phyloP scores from a whole-genome alignment of 2,329 filamentous ascomycete genomes.

The Sporothrix luriei region DNA sequence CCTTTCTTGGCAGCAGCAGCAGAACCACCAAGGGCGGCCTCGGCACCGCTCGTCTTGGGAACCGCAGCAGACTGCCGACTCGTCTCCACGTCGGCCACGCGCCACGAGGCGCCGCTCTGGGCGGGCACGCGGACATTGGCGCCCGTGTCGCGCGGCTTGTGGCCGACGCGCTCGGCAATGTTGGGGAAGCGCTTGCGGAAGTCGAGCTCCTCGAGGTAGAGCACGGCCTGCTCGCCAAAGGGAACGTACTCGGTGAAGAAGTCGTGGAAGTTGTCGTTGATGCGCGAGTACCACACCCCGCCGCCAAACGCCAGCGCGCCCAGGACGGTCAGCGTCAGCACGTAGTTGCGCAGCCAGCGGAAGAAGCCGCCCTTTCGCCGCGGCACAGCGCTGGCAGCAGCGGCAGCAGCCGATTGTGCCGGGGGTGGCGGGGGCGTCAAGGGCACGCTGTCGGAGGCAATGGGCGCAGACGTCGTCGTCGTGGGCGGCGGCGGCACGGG shows the following conservation, averaged over 20 bases:
- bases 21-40: conserved; percentile 3
- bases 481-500: conserved; percentile 45
- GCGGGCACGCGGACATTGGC: conserved; percentile 80
- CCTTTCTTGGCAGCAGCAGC: not conserved
- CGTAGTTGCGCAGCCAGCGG: conserved; percentile 73
- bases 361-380: conserved; percentile 64
- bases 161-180: conserved; percentile 47
- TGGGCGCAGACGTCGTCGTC: conserved; percentile 46
- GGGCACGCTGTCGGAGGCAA: conserved; percentile 46
- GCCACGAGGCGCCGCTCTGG: conserved; percentile 83
- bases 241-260: conserved; percentile 96
- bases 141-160: conserved; percentile 58
- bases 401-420: conserved; percentile 40
- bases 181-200: conserved; percentile 81
- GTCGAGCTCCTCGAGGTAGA: conserved; percentile 93
- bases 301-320: conserved; percentile 79
- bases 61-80: conserved; percentile 54
- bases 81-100: conserved; percentile 64
- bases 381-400: conserved; percentile 44
- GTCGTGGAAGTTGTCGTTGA: conserved; percentile 98
- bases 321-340: conserved; percentile 76
- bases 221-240: conserved; percentile 89
- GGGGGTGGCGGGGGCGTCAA: conserved; percentile 45
- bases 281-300: conserved; percentile 87
- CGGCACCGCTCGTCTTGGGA: conserved; percentile 35